A percentile compares a stretch with the other conserved stretches of the same genome.
Evolutionary conservation across 2,329 filamentous ascomycete genomes (phyloP).

Genomic region (Ambrosiella cleistominuta): DNA sequence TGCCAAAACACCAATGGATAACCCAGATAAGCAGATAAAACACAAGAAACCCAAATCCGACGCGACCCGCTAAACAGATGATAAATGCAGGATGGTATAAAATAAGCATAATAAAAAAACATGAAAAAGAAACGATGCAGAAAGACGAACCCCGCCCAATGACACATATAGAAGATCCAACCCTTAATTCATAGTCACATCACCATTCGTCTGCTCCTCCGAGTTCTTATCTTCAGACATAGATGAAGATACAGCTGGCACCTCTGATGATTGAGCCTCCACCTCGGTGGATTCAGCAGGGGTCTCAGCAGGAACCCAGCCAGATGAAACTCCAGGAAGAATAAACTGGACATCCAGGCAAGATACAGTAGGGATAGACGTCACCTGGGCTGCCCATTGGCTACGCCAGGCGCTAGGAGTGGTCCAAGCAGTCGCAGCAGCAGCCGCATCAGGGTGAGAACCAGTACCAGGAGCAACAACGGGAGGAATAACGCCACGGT

Average conservation of each 20-base stretch:
- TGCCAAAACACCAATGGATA: neutral
- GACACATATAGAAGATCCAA: neutral
- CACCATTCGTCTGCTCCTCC: neutral
- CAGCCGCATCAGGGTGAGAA: neutral
- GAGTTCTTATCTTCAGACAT: neutral
- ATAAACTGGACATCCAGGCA: no score
- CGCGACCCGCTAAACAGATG: neutral
- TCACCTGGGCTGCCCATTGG: no score
- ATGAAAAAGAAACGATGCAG: neutral
- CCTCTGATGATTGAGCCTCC: no score
- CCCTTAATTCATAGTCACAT: neutral
- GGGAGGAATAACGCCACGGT: neutral
- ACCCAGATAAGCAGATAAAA: neutral
- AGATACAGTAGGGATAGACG: no score
- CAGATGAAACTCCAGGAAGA: no score
- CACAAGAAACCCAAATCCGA: neutral
- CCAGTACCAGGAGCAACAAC: neutral
- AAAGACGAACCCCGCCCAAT: neutral
- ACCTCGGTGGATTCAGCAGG: no score
- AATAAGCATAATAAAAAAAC: conserved; percentile 1
- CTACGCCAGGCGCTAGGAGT: no score
- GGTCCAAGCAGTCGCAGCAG: neutral
- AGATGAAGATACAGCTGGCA: neutral
- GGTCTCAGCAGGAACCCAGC: no score
- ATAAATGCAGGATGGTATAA: no score